Evolutionary conservation across 495 filamentous ascomycete genomes (phyloP).

Genomic region (Penicillium turbatum): DNA sequence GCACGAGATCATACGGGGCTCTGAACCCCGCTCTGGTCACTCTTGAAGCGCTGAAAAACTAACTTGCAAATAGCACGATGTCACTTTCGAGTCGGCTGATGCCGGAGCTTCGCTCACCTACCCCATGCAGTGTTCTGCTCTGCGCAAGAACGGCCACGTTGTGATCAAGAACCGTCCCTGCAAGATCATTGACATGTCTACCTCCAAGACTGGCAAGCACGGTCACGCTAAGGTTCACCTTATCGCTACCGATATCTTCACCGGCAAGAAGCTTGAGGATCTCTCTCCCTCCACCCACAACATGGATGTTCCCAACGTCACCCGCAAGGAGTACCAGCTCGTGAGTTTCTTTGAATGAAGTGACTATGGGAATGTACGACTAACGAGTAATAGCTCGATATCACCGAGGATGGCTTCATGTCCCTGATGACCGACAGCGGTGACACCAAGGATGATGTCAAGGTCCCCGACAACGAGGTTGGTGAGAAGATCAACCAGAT

Average conservation of each 20-base stretch:
- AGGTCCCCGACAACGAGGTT: constrained; percentile 83
- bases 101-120: constrained; percentile 90
- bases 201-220: constrained; percentile 99
- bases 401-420: constrained; percentile 87
- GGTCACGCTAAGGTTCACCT: constrained; percentile 99
- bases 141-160: constrained; percentile 98
- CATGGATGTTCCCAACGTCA: constrained; percentile 97
- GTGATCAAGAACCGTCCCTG: constrained; percentile 97
- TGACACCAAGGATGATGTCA: constrained; percentile 88
- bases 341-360: constrained; percentile 50
- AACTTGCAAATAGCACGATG: constrained; percentile 62
- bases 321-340: constrained; percentile 85
- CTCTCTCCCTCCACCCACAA: constrained; percentile 99
- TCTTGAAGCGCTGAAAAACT: constrained; percentile 4
- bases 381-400: constrained; percentile 59
- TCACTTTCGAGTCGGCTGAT: constrained; percentile 87
- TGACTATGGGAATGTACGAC: not conserved
- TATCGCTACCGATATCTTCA: constrained; percentile 97
- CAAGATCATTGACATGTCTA: constrained; percentile 99
- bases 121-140: constrained; percentile 98
- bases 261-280: constrained; percentile 98
- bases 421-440: constrained; percentile 80
- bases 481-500: constrained; percentile 75
- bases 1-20: constrained; percentile 15
- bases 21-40: not conserved